Conservation (phyloP, 2,329 filamentous ascomycete genomes). For the Phoma sp. region DNA sequence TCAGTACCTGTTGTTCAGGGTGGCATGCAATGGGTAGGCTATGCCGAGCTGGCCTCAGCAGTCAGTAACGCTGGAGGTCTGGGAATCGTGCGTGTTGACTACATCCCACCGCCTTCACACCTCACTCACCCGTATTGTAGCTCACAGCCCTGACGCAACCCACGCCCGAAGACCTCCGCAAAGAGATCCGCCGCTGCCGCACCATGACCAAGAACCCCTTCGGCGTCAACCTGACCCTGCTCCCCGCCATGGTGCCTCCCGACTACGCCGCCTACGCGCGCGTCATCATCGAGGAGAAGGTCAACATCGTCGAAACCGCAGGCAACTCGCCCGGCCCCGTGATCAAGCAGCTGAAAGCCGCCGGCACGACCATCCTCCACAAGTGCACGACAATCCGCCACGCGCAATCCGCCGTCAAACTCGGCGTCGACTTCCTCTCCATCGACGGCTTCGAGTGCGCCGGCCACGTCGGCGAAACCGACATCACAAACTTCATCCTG, state of each 20-base stretch:
- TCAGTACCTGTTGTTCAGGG: slow-evolving; percentile 82
- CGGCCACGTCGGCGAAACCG: slow-evolving; percentile 83
- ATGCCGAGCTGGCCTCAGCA: slow-evolving; percentile 77
- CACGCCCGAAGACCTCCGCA: slow-evolving; percentile 86
- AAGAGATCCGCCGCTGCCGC: slow-evolving; percentile 88
- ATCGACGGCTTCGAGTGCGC: slow-evolving; percentile 99
- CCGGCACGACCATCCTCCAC: slow-evolving; percentile 81
- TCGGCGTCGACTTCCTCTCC: slow-evolving; percentile 94
- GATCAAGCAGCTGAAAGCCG: slow-evolving; percentile 85
- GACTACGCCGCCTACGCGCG: slow-evolving; percentile 92
- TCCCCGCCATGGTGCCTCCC: slow-evolving; percentile 86
- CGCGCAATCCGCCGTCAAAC: slow-evolving; percentile 86
- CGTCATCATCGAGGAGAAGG: slow-evolving; percentile 90
- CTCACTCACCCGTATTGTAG: slow-evolving; percentile 20
- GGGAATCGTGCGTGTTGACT: slow-evolving; percentile 61
- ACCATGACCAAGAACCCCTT: slow-evolving; percentile 81
- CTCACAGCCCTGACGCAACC: slow-evolving; percentile 92
- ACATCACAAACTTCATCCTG: slow-evolving; percentile 90
- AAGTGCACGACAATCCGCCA: slow-evolving; percentile 98
- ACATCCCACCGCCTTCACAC: neutral
- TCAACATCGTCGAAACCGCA: slow-evolving; percentile 90
- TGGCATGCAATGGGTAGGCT: slow-evolving; percentile 87
- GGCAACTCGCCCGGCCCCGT: slow-evolving; percentile 90
- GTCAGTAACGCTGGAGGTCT: slow-evolving; percentile 74
- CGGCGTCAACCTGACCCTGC: slow-evolving; percentile 92